These are phyloP conservation scores for Kazachstania taianensis DNA, from an alignment of 805 yeast species.

Conservation along the genomic window DNA sequence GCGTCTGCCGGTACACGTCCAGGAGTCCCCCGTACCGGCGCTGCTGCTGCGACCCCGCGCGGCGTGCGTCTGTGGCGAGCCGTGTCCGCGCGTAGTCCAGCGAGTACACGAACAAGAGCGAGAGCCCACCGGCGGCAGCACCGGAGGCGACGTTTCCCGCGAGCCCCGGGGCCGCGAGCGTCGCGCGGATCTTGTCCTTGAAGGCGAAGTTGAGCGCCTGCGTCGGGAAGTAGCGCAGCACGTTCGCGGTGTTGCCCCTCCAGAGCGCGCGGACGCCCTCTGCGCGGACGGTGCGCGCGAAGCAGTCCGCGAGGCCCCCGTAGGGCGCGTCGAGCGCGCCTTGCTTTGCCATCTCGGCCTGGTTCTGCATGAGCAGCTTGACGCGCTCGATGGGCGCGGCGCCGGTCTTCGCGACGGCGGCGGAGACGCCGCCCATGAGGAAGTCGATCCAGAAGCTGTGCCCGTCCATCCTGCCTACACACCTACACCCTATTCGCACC, in stretches of 20 bases:
- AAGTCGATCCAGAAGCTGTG: slow-evolving; percentile 37
- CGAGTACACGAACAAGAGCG: slow-evolving; percentile 86
- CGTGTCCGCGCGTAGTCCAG: slow-evolving; percentile 96
- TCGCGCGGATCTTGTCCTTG: slow-evolving; percentile 92
- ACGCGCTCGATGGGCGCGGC: slow-evolving; percentile 98
- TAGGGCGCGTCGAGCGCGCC: slow-evolving; percentile 83
- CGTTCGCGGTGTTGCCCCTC: slow-evolving; percentile 99
- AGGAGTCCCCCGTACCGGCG: slow-evolving; percentile 95
- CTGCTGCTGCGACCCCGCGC: slow-evolving; percentile 73
- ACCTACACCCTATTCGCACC: no score
- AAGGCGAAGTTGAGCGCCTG: slow-evolving; percentile 97
- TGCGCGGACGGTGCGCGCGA: slow-evolving; percentile 85
- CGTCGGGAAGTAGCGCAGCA: slow-evolving; percentile 98
- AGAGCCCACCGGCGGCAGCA: slow-evolving; percentile 95
- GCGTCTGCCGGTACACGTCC: slow-evolving; percentile 93
- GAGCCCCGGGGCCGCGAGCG: slow-evolving; percentile 90
- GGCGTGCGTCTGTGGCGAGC: slow-evolving; percentile 92
- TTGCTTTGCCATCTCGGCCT: slow-evolving; percentile 96
- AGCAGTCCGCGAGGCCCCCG: slow-evolving; percentile 87
- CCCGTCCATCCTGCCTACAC: no score
- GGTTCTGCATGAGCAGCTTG: slow-evolving; percentile 92
- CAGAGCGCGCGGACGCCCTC: slow-evolving; percentile 92
- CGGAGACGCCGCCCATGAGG: slow-evolving; percentile 93
- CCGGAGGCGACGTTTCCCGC: slow-evolving; percentile 95
- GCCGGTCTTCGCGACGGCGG: slow-evolving; percentile 96